These are phyloP conservation scores for Jackrogersella minutella DNA, from an alignment of 495 filamentous ascomycete genomes.

Conservation along the genomic window DNA sequence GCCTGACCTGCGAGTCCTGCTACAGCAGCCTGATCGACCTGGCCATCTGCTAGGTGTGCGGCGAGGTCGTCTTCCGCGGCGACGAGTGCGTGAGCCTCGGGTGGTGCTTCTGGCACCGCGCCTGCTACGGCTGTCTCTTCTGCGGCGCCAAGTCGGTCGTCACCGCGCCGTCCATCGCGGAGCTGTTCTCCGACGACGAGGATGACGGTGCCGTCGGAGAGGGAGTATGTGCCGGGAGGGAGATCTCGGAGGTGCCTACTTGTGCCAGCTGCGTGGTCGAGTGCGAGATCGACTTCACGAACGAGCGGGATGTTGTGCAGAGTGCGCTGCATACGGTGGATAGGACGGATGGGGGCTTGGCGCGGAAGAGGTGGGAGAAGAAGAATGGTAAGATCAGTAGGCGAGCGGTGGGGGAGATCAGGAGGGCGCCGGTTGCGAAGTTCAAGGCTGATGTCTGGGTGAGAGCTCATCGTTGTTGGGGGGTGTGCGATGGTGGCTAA, in stretches of 20 bases:
- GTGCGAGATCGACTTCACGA: conserved; percentile 33
- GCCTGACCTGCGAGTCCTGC: conserved; percentile 53
- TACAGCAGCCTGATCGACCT: conserved; percentile 51
- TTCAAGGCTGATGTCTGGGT: conserved; percentile 9
- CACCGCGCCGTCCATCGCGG: conserved; percentile 12
- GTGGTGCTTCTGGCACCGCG: conserved; percentile 60
- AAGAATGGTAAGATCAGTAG: conserved; percentile 21
- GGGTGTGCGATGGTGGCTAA: not conserved
- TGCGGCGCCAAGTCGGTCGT: conserved; percentile 45
- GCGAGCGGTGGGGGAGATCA: conserved; percentile 26
- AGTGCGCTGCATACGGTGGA: conserved; percentile 44
- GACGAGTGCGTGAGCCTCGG: conserved; percentile 57
- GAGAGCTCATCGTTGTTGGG: not conserved
- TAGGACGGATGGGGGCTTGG: conserved; percentile 39
- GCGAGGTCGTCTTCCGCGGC: conserved; percentile 53
- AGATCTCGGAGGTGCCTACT: conserved; percentile 47
- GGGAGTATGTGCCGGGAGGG: conserved; percentile 27
- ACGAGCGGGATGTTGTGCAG: conserved; percentile 18
- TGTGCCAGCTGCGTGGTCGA: conserved; percentile 46
- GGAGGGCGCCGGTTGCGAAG: not conserved
- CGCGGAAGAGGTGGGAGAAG: conserved; percentile 39
- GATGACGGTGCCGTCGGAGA: not conserved
- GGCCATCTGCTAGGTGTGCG: conserved; percentile 60
- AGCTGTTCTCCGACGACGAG: conserved; percentile 21
- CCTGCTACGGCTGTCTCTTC: conserved; percentile 57